Evolutionary conservation across 164 flowering plant species (phyloP), one percentile per base, ranked within the genome.

Genomic region (Stephania yunnanensis): DNA sequence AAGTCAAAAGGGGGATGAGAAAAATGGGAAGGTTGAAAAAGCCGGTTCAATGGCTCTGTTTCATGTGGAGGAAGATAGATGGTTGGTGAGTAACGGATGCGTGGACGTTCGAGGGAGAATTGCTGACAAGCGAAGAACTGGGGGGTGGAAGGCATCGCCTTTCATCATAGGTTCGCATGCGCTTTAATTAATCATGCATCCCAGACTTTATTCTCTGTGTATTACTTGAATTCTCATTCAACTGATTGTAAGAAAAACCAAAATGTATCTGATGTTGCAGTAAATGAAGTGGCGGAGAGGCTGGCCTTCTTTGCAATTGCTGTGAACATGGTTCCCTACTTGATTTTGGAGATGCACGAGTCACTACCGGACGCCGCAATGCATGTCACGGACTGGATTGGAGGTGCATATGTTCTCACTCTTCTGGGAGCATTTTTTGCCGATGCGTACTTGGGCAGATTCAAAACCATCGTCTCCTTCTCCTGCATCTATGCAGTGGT

Each of bases 211-310:
- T 20, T 12, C 31, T 10, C 30, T 20, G 25, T 68, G 45, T 46
- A 46, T 8, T 70, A 20, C 7, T 46, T 19, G 1, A 20, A 5
- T 1, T 48, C 7, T 70, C 29, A 22, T 31, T 52, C 42, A 36
- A 36, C 2, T 36, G 10, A 53, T 53, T 72, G 58, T n/a, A 7
- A 15, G 2, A 45, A n/a, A 8, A 22, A 22, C 3, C 25, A 61
- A 13, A 69, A 12, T 50, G 7, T 12, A 7, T 11, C 46, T 10
- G 1, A 6, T 17, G 70, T 12, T 81, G 77, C 73, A 91, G 96
- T 80, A 80, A 90, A 88, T 73, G 96, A 89, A 85, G 89, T 89
- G 46, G 92, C 93, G 11, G 96, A 91, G 83, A 87, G 94, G 69
- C 71, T 90, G 74, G 90, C 91, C 2, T 90, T 87, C 73, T 90